Percentiles rank a stretch among this genome's conserved stretches.
Conservation (phyloP, 192 early-diverging fungal species). For the Spizellomyces sp. region DNA sequence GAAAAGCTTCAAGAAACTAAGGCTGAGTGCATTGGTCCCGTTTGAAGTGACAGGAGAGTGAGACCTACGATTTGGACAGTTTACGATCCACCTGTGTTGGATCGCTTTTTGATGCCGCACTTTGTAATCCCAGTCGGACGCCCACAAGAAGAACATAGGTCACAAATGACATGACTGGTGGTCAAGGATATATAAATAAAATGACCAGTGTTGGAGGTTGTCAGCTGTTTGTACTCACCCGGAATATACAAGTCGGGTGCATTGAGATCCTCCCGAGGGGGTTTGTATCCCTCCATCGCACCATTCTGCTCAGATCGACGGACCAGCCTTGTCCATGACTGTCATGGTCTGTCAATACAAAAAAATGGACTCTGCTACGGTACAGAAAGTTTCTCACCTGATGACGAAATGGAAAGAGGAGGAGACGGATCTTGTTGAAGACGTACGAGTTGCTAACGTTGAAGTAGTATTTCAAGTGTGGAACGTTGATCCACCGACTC, state of each 20-base stretch:
- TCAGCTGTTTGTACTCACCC: conserved; percentile 33
- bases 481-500: conserved; percentile 79
- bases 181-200: background rate
- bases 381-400: conserved; percentile 12
- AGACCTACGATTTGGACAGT: conserved; percentile 7
- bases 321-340: conserved; percentile 79
- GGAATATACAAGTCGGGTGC: conserved; percentile 98
- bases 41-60: background rate
- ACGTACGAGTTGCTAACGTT: conserved; percentile 96
- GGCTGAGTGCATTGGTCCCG: background rate
- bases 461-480: conserved; percentile 90
- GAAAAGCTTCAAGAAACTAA: conserved; percentile 62
- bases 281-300: conserved; percentile 68
- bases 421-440: conserved; percentile 77
- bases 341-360: background rate
- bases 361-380: background rate
- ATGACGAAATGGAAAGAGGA: conserved; percentile 92
- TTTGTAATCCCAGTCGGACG: conserved; percentile 56
- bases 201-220: background rate
- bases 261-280: conserved; percentile 90
- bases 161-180: conserved; percentile 80
- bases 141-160: conserved; percentile 87
- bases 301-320: conserved; percentile 67
- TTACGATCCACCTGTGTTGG: background rate
- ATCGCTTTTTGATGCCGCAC: conserved; percentile 11